Conservation (phyloP, 768 basidiomycete species). For the Lactifluus subvellereus region DNA sequence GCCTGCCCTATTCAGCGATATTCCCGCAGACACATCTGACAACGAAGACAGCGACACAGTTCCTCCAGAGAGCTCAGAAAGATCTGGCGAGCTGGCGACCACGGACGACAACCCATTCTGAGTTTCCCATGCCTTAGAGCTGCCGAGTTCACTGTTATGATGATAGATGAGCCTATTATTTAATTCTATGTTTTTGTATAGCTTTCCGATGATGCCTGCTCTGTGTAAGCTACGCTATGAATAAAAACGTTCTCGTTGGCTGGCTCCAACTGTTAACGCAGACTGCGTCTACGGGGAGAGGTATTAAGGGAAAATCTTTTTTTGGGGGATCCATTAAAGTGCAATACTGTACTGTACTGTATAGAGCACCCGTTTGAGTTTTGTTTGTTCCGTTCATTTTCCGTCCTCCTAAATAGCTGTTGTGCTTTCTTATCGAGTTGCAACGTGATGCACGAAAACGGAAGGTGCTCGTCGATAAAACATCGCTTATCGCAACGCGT, state of each 20-base stretch:
- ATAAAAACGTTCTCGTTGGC: background rate
- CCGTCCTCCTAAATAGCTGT: too few species aligned
- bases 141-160: background rate
- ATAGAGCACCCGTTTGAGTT: too few species aligned
- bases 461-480: too few species aligned
- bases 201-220: constrained; percentile 4
- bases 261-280: background rate
- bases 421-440: too few species aligned
- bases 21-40: constrained; percentile 32
- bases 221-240: constrained; percentile 10
- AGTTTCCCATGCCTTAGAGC: constrained; percentile 9
- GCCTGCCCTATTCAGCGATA: constrained; percentile 51
- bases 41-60: constrained; percentile 37
- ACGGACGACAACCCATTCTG: constrained; percentile 72
- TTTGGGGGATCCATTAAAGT: too few species aligned
- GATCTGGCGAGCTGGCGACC: constrained; percentile 36
- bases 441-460: too few species aligned
- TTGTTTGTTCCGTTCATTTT: too few species aligned
- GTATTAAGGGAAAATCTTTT: too few species aligned
- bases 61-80: constrained; percentile 30
- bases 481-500: too few species aligned
- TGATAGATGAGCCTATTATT: constrained; percentile 19
- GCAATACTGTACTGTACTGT: too few species aligned
- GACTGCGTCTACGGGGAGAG: background rate
- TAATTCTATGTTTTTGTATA: constrained; percentile 14